Evolutionary conservation across 2,329 filamentous ascomycete genomes (phyloP), one percentile per base, ranked within the genome.

Genomic region (Monosporascus sp.): DNA sequence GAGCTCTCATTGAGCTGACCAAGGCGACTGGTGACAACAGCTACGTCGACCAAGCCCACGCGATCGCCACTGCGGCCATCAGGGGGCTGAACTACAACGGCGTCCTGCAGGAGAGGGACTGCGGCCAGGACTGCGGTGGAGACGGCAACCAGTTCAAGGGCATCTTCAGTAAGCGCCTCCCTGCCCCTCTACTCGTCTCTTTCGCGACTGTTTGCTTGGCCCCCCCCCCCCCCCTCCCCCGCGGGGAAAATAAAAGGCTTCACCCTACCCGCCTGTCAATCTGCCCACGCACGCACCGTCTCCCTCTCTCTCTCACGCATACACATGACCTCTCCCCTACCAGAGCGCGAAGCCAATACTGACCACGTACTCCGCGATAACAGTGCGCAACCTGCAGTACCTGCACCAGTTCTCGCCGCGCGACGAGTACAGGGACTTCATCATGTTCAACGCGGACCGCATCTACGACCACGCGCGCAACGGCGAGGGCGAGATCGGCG

Each of bases 131-230:
- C n/a, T 80, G 75, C 51, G 73, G 71, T 11, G 65, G 62, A 18
- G 79, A 84, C 54, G 78, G 74, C 1, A 75, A 80, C 36, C 83
- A 88, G 62, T 90, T 90, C 76, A 90, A 90, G 68, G 87, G 87
- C 3, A 74, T 89, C 37, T 88, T 89, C 57, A 46, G 42, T 46
- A 31, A 31, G 42, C 4, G 14, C 24, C 22, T 24, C 8, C 18
- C 14, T n/a, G 20, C 18, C 39, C n/a, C 17, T 24, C 4, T 42
- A 14, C 18, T 42, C n/a, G 6, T 8, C 14, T 15, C 5, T 18
- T 5, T 11, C 9, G 9, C 5, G n/a, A n/a, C 17, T 20, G 5
- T 15, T 24, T 11, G 9, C 27, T 31, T 11, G 3, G 8, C 4
- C 27, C 27, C 27, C 9, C n/a, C n/a, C n/a, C n/a, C n/a, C n/a